Evolutionary conservation across 2,329 filamentous ascomycete species (phyloP).

Genomic region (Colletotrichum aenigma): DNA sequence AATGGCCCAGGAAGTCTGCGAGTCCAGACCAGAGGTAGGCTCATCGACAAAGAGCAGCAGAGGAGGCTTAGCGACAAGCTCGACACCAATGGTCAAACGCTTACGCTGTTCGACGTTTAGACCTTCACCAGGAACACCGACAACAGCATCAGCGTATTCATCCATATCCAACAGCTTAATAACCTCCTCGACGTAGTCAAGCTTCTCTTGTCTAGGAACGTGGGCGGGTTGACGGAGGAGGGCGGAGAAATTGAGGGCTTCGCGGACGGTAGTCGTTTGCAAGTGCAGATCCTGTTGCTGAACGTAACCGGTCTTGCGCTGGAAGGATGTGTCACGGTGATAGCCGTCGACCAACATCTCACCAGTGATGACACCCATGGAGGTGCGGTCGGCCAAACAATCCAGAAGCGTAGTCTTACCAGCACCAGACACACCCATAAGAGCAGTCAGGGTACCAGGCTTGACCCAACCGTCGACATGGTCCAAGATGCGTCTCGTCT

Average conservation of each 20-base stretch:
- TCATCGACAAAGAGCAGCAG: conserved; percentile 93
- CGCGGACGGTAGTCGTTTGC: conserved; percentile 82
- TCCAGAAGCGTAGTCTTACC: conserved; percentile 93
- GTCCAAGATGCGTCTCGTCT: conserved; percentile 78
- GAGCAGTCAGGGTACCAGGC: conserved; percentile 84
- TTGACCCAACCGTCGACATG: conserved; percentile 93
- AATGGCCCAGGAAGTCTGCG: conserved; percentile 93
- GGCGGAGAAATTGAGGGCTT: conserved; percentile 86
- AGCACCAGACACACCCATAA: conserved; percentile 93
- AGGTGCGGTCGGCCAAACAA: conserved; percentile 82
- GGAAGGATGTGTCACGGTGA: conserved; percentile 80
- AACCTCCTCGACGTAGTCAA: conserved; percentile 87
- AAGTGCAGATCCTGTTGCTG: conserved; percentile 93
- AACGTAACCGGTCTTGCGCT: conserved; percentile 90
- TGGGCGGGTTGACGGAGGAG: conserved; percentile 81
- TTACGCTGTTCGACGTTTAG: conserved; percentile 74
- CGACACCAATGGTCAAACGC: conserved; percentile 93
- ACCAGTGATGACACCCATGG: conserved; percentile 87
- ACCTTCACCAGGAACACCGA: conserved; percentile 89
- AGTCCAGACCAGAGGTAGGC: conserved; percentile 92
- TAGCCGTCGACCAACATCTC: conserved; percentile 74
- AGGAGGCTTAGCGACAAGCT: conserved; percentile 89
- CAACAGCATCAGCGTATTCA: conserved; percentile 86
- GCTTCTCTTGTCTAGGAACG: conserved; percentile 76
- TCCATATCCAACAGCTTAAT: conserved; percentile 92